Evolutionary conservation across 805 yeast genomes (phyloP).

Genomic region (Ogataea trehaloabstinens): DNA sequence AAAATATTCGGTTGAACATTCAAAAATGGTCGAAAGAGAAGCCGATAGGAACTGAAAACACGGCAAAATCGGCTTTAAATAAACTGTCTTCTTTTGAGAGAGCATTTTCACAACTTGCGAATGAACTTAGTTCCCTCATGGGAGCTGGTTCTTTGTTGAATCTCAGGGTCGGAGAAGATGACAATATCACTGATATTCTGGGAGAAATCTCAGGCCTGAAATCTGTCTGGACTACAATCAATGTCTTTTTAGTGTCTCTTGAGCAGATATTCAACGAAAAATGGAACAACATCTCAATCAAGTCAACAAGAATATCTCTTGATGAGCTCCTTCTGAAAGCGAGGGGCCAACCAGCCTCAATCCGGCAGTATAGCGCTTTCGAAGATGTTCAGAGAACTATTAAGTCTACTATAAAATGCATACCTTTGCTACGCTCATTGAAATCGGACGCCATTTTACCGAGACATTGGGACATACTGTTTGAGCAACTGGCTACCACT

Average conservation of each 20-base stretch:
- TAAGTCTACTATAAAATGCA: slow-evolving; percentile 38
- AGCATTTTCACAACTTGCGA: slow-evolving; percentile 9
- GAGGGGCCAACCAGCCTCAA: slow-evolving; percentile 52
- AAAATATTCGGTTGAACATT: slow-evolving; percentile 29
- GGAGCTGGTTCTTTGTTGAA: slow-evolving; percentile 36
- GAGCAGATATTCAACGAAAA: slow-evolving; percentile 37
- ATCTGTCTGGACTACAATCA: slow-evolving; percentile 63
- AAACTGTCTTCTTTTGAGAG: slow-evolving; percentile 30
- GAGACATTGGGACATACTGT: slow-evolving; percentile 65
- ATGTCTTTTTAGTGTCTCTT: slow-evolving; percentile 47
- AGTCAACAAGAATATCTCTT: slow-evolving; percentile 43
- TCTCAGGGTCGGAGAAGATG: slow-evolving; percentile 29
- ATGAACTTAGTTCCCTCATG: slow-evolving; percentile 20
- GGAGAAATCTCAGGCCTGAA: slow-evolving; percentile 57
- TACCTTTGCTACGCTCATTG: slow-evolving; percentile 42
- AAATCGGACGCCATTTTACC: slow-evolving; percentile 55
- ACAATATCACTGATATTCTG: slow-evolving; percentile 30
- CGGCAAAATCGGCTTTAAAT: slow-evolving; percentile 44
- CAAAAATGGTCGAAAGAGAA: slow-evolving; percentile 49
- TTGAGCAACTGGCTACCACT: slow-evolving; percentile 26
- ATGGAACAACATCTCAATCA: slow-evolving; percentile 52
- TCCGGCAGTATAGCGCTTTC: slow-evolving; percentile 69
- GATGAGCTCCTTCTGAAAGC: slow-evolving; percentile 49
- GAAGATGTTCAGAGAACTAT: slow-evolving; percentile 51
- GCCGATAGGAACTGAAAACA: slow-evolving; percentile 42